phyloP scores from a whole-genome alignment of 129 eudicot genomes.

The Pittosporum tobira region DNA sequence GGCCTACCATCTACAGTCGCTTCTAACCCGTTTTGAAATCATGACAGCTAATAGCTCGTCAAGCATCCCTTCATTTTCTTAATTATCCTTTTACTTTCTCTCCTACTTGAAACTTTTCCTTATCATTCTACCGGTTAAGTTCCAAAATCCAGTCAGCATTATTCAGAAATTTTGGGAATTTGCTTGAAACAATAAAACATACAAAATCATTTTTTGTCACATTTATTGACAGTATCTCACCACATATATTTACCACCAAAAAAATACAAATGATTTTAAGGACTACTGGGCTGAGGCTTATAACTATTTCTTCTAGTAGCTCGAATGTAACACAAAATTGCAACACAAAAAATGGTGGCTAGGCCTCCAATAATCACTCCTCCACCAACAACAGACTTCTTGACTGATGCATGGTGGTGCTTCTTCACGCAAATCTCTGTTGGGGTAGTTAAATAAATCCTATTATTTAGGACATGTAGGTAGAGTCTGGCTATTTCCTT shows the following conservation, averaged over 20 bases:
- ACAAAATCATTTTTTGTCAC: not conserved
- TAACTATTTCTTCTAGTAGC: constrained; percentile 21
- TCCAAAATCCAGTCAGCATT: too few relatives aligned
- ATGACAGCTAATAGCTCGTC: too few relatives aligned
- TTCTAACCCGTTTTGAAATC: too few relatives aligned
- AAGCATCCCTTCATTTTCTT: too few relatives aligned
- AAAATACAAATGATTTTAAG: not conserved
- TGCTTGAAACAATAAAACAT: not conserved
- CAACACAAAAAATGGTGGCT: constrained; percentile 20
- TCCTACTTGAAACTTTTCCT: too few relatives aligned
- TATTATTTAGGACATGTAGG: too few relatives aligned
- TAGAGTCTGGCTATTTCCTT: too few relatives aligned
- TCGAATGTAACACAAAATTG: constrained; percentile 28
- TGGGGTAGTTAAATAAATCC: too few relatives aligned
- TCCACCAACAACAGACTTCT: constrained; percentile 28
- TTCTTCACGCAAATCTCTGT: not conserved
- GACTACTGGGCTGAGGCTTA: not conserved
- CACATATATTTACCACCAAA: not conserved
- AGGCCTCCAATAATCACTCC: constrained; percentile 32
- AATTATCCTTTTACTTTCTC: too few relatives aligned
- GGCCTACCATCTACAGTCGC: too few relatives aligned
- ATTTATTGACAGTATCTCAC: not conserved
- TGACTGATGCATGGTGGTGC: constrained; percentile 2
- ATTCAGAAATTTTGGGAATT: not conserved
- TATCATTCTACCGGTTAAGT: too few relatives aligned